Percentiles rank a stretch among this genome's conserved stretches.
Conservation (phyloP, 2,329 filamentous ascomycete genomes). For the Colletotrichum musae region DNA sequence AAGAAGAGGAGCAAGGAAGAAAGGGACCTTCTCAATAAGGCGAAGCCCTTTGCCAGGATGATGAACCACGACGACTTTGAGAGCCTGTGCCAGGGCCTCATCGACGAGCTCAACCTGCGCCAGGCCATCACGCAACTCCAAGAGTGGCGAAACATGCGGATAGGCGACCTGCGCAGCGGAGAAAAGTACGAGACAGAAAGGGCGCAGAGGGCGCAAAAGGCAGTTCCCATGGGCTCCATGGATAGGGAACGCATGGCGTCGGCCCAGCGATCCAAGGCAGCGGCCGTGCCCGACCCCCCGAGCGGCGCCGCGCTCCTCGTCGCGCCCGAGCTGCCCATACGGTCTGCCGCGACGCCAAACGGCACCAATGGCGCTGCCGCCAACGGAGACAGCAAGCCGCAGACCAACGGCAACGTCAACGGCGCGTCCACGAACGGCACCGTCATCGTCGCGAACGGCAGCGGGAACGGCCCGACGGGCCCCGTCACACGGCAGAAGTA, state of each 20-base stretch:
- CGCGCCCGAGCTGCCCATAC: conserved; percentile 82
- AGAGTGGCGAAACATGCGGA: conserved; percentile 90
- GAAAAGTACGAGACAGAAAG: conserved; percentile 97
- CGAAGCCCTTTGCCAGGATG: conserved; percentile 95
- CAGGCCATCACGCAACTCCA: conserved; percentile 92
- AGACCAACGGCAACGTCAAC: conserved; percentile 68
- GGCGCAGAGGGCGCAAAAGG: conserved; percentile 77
- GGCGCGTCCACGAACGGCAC: conserved; percentile 58
- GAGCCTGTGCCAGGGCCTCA: conserved; percentile 84
- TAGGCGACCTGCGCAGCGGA: conserved; percentile 86
- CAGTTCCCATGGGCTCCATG: conserved; percentile 82
- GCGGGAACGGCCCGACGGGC: conserved; percentile 50
- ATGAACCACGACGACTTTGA: conserved; percentile 96
- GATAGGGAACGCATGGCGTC: conserved; percentile 84
- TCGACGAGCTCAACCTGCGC: conserved; percentile 92
- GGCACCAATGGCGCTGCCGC: conserved; percentile 47
- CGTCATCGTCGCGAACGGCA: conserved; percentile 56
- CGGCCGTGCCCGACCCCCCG: conserved; percentile 74
- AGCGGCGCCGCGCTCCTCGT: conserved; percentile 83
- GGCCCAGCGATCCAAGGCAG: conserved; percentile 78
- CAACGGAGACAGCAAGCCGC: conserved; percentile 68
- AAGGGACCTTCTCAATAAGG: conserved; percentile 89
- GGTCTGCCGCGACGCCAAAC: conserved; percentile 57
- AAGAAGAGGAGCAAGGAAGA: conserved; percentile 98
- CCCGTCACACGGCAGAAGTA: conserved; percentile 65